Evolutionary conservation across 1,284 basidiomycete genomes (phyloP).

Genomic region (Papiliotrema laurentii): DNA sequence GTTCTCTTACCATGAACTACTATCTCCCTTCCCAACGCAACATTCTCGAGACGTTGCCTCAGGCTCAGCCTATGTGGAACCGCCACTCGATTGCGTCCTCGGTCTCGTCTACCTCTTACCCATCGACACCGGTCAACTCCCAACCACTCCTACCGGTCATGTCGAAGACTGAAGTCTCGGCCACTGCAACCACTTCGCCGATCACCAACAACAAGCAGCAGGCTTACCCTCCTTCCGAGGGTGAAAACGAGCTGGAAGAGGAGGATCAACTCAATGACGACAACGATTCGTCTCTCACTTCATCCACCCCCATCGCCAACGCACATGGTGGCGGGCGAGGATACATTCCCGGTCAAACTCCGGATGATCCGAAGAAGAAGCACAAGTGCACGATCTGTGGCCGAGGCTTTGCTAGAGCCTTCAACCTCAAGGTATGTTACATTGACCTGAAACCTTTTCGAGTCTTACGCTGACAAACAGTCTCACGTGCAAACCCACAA

Average conservation of each 20-base stretch:
- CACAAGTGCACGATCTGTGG: conserved; percentile 49
- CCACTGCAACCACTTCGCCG: not conserved
- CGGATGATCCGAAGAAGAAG: conserved; percentile 49
- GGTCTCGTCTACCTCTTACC: conserved; percentile 6
- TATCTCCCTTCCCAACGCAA: conserved; percentile 15
- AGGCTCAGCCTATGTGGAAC: conserved; percentile 2
- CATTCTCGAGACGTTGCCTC: conserved; percentile 1
- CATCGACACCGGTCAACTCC: conserved; percentile 5
- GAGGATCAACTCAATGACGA: conserved; percentile 12
- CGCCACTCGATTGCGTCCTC: conserved; percentile 2
- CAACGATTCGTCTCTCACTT: conserved; percentile 14
- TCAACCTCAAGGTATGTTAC: conserved; percentile 46
- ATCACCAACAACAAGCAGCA: not conserved
- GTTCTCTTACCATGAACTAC: conserved; percentile 18
- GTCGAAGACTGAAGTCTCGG: conserved; percentile 1
- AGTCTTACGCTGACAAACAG: conserved; percentile 29
- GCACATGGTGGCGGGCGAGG: conserved; percentile 46
- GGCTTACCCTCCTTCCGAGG: conserved; percentile 5
- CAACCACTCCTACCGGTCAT: not conserved
- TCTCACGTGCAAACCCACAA: conserved; percentile 49
- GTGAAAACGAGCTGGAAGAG: conserved; percentile 20
- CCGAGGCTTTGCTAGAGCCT: conserved; percentile 48
- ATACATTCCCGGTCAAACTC: conserved; percentile 48
- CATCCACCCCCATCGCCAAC: conserved; percentile 33
- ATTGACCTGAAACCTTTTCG: not conserved